Base-by-base conservation (phyloP, 2,329 filamentous ascomycete species). In the Didymella sp. region DNA sequence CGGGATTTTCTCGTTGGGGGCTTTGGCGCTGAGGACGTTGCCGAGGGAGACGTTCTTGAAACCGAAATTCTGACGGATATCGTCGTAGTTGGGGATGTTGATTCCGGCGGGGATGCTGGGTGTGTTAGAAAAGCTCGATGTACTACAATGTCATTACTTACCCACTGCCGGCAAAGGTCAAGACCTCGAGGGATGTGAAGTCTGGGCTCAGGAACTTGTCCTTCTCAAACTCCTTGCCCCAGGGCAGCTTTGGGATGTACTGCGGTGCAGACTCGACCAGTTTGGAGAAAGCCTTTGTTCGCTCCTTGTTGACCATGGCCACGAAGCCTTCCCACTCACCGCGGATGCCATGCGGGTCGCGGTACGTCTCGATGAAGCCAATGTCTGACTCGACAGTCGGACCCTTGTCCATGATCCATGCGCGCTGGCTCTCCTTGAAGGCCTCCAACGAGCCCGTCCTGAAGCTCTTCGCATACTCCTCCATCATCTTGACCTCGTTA, bases 31-130 rank as follows among this genome's bases (percentile, higher is more conserved):
- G 30, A 98, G 81, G 2, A 98, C 91, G 66, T 99, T 99, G 49
- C 94, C 95, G 2, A 99, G 84, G 11, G 91, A 96, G 12, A 96
- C 91, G 67, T 96, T 96, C 80, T 96, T 96, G 85, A 96, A 96
- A 2, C 92, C 92, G 59, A 92, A 87, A 5, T 85, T 88, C 72
- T 96, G 91, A 60, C 91, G 84, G 58, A 95, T 92, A 56, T 77
- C 75, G 57, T 77, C 74, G 59, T 90, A 54, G 85, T 88, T 57
- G 82, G 87, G 48, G 81, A 85, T 73, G 61, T 84, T 85, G 68
- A 85, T 84, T 24, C 84, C 85, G 13, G 84, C 85, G 19, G 85
- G 85, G 43, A 88, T 86, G 7, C 72, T 73, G 41, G 30, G 43
- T 27, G n/a, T 45, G 46, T 21, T 13, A 64, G 49, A 24, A 17